phyloP scores from a whole-genome alignment of 2,329 filamentous ascomycete species.

The Cladosporium halotolerans region DNA sequence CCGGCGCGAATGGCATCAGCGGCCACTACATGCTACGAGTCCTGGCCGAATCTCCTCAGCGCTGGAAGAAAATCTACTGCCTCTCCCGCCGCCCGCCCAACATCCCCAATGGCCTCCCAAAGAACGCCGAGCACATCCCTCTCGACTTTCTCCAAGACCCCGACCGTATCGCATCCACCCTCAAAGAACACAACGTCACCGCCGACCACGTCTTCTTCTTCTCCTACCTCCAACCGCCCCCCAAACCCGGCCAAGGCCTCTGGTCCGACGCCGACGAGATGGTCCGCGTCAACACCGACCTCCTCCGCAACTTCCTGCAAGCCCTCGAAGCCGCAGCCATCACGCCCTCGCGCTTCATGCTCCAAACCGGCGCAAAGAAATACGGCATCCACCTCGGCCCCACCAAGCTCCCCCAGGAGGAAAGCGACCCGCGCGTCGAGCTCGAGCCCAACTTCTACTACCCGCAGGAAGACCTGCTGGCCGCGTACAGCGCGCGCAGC shows the following conservation, averaged over 20 bases:
- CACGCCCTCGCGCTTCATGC: conserved; percentile 43
- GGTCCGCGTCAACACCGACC: conserved; percentile 42
- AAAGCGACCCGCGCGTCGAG: conserved; percentile 39
- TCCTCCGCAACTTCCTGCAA: conserved; percentile 46
- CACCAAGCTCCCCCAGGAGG: conserved; percentile 38
- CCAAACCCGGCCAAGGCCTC: conserved; percentile 38
- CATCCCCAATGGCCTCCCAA: conserved; percentile 21
- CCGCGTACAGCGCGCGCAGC: conserved; percentile 36
- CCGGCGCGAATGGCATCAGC: conserved; percentile 50
- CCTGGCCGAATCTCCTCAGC: conserved; percentile 39
- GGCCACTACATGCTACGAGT: conserved; percentile 47
- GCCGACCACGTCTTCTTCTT: conserved; percentile 49
- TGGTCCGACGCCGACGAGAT: conserved; percentile 49
- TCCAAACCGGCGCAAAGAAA: conserved; percentile 50
- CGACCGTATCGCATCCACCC: conserved; percentile 31
- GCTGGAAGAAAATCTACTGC: conserved; percentile 50
- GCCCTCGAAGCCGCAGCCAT: conserved; percentile 38
- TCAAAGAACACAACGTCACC: conserved; percentile 31
- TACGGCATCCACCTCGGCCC: conserved; percentile 47
- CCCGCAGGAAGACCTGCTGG: conserved; percentile 46
- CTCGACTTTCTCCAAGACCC: conserved; percentile 34
- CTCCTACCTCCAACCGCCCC: conserved; percentile 48
- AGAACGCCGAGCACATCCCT: conserved; percentile 26
- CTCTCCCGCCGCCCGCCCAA: conserved; percentile 43
- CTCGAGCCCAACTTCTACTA: conserved; percentile 52